phyloP scores from a whole-genome alignment of 192 early-diverging fungal species.

The Oehlia diaphana region DNA sequence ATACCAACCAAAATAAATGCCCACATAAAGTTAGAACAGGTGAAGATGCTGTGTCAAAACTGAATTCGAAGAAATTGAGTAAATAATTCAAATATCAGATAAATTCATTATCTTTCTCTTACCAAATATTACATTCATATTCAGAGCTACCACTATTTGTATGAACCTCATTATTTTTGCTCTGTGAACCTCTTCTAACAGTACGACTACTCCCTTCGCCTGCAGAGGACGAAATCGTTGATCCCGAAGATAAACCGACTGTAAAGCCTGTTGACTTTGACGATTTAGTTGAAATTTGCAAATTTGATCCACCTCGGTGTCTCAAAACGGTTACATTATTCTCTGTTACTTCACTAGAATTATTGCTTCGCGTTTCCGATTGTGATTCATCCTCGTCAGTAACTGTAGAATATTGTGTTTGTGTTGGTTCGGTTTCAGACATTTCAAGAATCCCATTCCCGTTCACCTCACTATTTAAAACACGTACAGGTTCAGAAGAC shows the following conservation, averaged over 20 bases:
- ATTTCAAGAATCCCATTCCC: slow-evolving; percentile 17
- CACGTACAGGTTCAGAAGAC: slow-evolving; percentile 4
- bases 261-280: neutral
- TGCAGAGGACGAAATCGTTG: neutral
- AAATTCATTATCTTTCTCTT: neutral
- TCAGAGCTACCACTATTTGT: slow-evolving; percentile 7
- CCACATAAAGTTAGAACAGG: slow-evolving; percentile 80
- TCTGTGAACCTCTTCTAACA: neutral
- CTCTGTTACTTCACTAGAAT: neutral
- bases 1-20: slow-evolving; percentile 70
- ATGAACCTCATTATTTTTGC: neutral
- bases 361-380: too few species aligned
- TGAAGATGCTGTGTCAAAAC: slow-evolving; percentile 75
- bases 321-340: neutral
- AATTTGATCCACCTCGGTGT: neutral
- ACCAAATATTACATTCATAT: slow-evolving; percentile 32
- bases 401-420: neutral
- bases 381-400: too few species aligned
- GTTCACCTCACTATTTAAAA: slow-evolving; percentile 10
- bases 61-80: slow-evolving; percentile 25
- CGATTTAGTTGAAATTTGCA: neutral
- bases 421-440: neutral
- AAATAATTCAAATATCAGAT: neutral
- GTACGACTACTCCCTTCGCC: slow-evolving; percentile 14
- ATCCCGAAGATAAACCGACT: neutral